Conservation (phyloP, 108 stramenopile genomes). For the Nitzschia sp. region DNA sequence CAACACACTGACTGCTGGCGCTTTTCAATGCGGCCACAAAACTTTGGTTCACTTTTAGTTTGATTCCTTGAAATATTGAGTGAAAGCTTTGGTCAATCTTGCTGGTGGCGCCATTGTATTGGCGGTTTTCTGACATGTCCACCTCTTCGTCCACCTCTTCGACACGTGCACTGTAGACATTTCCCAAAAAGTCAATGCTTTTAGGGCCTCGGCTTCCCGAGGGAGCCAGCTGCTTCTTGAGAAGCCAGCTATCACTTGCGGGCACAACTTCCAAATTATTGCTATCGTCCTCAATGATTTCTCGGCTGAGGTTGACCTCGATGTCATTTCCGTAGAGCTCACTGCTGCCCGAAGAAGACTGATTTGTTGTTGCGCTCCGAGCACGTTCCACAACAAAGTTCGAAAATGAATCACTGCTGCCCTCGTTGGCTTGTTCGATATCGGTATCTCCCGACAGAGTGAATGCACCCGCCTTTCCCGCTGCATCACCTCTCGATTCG, state of each 20-base stretch:
- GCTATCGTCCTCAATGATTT: background rate
- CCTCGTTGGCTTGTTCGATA: too few relatives aligned
- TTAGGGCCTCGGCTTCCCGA: background rate
- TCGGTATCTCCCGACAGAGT: too few relatives aligned
- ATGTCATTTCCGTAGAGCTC: too few relatives aligned
- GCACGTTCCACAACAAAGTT: too few relatives aligned
- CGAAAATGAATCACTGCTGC: too few relatives aligned
- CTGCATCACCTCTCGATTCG: too few relatives aligned
- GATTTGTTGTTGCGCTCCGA: background rate
- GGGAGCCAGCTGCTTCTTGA: background rate
- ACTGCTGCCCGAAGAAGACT: too few relatives aligned
- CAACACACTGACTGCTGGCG: background rate
- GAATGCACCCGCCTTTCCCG: too few relatives aligned
- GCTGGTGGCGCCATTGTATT: background rate
- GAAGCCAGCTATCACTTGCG: background rate
- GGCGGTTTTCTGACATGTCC: background rate
- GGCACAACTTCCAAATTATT: background rate
- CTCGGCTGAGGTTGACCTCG: background rate
- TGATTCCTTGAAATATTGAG: background rate
- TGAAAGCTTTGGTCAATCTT: background rate
- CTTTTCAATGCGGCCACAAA: background rate
- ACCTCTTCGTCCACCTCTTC: background rate
- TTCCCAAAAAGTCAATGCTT: constrained; percentile 4
- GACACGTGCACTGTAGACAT: constrained; percentile 9
- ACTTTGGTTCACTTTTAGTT: background rate